Percentiles rank a stretch among this genome's conserved stretches.
Evolutionary conservation across 2,329 filamentous ascomycete genomes (phyloP).

Genomic region (Paecilomyces variotii): DNA sequence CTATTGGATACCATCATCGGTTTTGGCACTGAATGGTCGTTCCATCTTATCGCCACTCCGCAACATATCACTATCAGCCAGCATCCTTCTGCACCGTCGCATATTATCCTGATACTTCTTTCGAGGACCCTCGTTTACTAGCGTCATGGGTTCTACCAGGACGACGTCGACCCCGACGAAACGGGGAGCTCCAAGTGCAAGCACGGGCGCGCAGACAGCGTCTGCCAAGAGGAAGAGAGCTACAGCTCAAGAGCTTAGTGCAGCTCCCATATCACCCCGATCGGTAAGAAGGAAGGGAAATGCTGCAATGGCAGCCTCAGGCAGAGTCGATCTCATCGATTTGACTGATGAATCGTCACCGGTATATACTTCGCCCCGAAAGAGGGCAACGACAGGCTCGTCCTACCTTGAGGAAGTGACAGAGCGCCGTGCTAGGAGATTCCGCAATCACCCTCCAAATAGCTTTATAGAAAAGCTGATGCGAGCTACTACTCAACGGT

Average conservation of each 20-base stretch:
- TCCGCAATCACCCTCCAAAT: constrained; percentile 36
- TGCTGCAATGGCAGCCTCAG: not conserved
- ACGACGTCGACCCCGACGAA: not conserved
- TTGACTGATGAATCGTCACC: constrained; percentile 7
- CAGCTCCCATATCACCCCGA: not conserved
- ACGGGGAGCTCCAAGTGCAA: not conserved
- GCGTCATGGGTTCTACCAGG: not conserved
- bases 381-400: not conserved
- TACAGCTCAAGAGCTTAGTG: not conserved
- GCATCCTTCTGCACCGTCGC: not conserved
- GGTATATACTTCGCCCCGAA: not conserved
- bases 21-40: not conserved
- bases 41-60: not conserved
- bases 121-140: not conserved
- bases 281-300: constrained; percentile 11
- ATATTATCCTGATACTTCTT: not conserved
- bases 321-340: constrained; percentile 9
- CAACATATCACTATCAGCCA: not conserved
- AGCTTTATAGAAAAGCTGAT: constrained; percentile 40
- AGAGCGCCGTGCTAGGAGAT: constrained; percentile 35
- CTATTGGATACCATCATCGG: not conserved
- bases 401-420: not conserved
- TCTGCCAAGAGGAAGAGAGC: not conserved
- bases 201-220: not conserved
- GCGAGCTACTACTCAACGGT: constrained; percentile 44